Evolutionary conservation across 176 grass and related monocot genomes (phyloP).

Genomic region (Oryza glaberrima): DNA sequence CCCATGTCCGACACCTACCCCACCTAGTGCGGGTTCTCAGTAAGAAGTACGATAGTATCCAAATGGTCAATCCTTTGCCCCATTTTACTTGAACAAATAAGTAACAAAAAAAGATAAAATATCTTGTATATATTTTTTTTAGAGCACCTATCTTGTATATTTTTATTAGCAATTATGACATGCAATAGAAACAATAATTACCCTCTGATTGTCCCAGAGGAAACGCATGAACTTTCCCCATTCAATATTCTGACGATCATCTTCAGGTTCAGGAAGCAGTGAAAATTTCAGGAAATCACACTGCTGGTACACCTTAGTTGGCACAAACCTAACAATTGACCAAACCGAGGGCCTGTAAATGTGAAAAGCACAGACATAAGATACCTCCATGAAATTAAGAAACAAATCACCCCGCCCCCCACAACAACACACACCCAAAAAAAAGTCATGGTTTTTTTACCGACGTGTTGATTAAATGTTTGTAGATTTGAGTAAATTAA

Average conservation of each 20-base stretch:
- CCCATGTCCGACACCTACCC: neutral
- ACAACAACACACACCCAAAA: no score
- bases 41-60: neutral
- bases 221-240: conserved; percentile 61
- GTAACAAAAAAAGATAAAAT: conserved; percentile 12
- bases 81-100: neutral
- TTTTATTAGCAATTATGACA: neutral
- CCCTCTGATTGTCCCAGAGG: conserved; percentile 52
- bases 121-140: no score
- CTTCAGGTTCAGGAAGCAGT: conserved; percentile 64
- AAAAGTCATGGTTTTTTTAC: neutral
- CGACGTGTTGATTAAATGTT: neutral
- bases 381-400: neutral
- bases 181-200: conserved; percentile 29
- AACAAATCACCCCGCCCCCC: neutral
- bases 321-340: conserved; percentile 50
- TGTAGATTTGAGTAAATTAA: conserved; percentile 5
- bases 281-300: conserved; percentile 46
- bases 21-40: neutral
- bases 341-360: conserved; percentile 50
- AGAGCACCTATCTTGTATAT: neutral
- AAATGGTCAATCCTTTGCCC: conserved; percentile 1
- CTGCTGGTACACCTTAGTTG: conserved; percentile 31
- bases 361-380: neutral
- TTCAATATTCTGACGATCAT: conserved; percentile 52